phyloP scores from a whole-genome alignment of 768 basidiomycete species.

The Heimioporus sp. region DNA sequence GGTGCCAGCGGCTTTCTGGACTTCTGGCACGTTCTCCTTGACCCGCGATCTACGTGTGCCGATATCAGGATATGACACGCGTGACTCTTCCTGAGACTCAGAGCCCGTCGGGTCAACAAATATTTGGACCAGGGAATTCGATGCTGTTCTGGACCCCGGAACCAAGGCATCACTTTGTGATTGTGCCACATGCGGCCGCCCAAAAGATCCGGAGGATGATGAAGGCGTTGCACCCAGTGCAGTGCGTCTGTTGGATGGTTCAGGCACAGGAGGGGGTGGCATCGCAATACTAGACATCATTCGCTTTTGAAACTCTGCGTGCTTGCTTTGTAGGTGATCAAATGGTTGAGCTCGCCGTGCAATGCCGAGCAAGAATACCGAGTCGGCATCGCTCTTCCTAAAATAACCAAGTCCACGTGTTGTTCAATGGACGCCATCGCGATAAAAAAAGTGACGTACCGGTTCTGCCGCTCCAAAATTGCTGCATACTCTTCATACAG shows the following conservation, averaged over 20 bases:
- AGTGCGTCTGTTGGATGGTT: slow-evolving; percentile 38
- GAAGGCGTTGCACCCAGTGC: slow-evolving; percentile 46
- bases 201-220: slow-evolving; percentile 29
- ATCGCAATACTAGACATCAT: slow-evolving; percentile 63
- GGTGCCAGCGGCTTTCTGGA: slow-evolving; percentile 64
- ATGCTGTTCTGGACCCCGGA: slow-evolving; percentile 34
- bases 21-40: slow-evolving; percentile 76
- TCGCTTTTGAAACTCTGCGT: slow-evolving; percentile 87
- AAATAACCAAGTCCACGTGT: background rate
- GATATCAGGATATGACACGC: slow-evolving; percentile 63
- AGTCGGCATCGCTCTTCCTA: slow-evolving; percentile 88
- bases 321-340: slow-evolving; percentile 73
- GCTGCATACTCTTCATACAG: slow-evolving; percentile 93
- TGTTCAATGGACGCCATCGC: slow-evolving; percentile 29
- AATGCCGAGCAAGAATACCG: slow-evolving; percentile 84
- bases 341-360: slow-evolving; percentile 78
- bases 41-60: slow-evolving; percentile 76
- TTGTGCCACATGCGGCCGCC: slow-evolving; percentile 11
- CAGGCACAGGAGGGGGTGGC: slow-evolving; percentile 36
- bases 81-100: slow-evolving; percentile 43
- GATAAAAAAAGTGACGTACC: slow-evolving; percentile 50
- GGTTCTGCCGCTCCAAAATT: slow-evolving; percentile 75
- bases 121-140: slow-evolving; percentile 62
- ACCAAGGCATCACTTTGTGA: slow-evolving; percentile 29
- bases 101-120: slow-evolving; percentile 70